Conservation (phyloP, 176 grass and related monocot species). For the Eragrostis curvula region DNA sequence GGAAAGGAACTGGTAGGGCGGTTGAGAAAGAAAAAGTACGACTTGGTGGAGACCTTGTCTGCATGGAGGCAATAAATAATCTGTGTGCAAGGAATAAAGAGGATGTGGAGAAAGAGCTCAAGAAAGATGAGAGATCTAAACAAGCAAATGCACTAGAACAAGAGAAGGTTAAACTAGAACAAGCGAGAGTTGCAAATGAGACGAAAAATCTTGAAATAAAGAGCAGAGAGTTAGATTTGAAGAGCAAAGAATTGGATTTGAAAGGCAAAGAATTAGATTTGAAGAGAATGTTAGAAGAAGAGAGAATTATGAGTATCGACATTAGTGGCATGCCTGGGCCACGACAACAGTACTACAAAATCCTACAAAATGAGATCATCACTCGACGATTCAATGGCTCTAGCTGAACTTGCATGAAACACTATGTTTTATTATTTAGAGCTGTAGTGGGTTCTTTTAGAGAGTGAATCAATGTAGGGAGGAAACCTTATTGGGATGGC, state of each 20-base stretch:
- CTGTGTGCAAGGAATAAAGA: neutral
- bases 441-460: too few species aligned
- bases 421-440: too few species aligned
- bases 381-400: neutral
- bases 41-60: neutral
- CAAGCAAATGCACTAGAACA: neutral
- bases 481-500: too few species aligned
- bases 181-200: constrained; percentile 22
- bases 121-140: neutral
- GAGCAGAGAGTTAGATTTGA: neutral
- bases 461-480: too few species aligned
- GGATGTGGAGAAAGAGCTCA: neutral
- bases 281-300: constrained; percentile 26
- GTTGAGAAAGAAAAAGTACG: neutral
- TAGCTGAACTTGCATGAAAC: neutral
- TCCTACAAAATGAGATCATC: constrained; percentile 18
- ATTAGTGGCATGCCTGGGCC: neutral
- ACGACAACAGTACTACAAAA: constrained; percentile 26
- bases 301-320: constrained; percentile 23
- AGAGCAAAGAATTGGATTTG: constrained; percentile 26
- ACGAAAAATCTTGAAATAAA: constrained; percentile 2
- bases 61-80: neutral
- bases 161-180: neutral
- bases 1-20: neutral
- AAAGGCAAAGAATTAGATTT: constrained; percentile 31